phyloP scores from a whole-genome alignment of 1,284 basidiomycete genomes.

The Termitomyces sp. region DNA sequence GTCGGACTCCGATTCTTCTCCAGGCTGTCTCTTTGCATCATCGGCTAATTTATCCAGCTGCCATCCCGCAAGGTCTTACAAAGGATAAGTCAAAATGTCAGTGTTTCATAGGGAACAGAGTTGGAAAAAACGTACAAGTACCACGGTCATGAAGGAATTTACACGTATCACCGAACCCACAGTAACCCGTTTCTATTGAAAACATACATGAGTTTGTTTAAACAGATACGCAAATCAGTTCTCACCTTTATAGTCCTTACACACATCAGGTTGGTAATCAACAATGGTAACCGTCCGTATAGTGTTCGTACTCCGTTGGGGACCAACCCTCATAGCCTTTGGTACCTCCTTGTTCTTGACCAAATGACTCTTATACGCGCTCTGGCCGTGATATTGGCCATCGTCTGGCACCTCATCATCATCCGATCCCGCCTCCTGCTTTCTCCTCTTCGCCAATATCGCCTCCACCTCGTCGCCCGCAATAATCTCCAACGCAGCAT shows the following conservation, averaged over 20 bases:
- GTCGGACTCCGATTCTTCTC: conserved; percentile 52
- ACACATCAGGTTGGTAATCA: conserved; percentile 99
- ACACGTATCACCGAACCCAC: conserved; percentile 98
- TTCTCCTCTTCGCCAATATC: conserved; percentile 59
- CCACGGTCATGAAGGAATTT: conserved; percentile 91
- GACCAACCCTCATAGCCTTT: conserved; percentile 86
- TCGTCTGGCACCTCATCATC: conserved; percentile 71
- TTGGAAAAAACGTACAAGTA: conserved; percentile 56
- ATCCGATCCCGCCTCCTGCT: conserved; percentile 49
- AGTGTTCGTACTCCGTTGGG: conserved; percentile 77
- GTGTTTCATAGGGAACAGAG: conserved; percentile 17
- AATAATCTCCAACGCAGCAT: conserved; percentile 66
- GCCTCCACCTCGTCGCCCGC: conserved; percentile 77
- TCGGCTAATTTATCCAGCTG: conserved; percentile 89
- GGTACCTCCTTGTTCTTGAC: conserved; percentile 79
- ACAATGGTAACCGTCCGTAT: conserved; percentile 93
- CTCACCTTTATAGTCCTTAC: conserved; percentile 97
- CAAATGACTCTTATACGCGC: conserved; percentile 78
- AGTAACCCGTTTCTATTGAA: conserved; percentile 89
- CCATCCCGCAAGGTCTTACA: conserved; percentile 93
- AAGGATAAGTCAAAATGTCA: conserved; percentile 28
- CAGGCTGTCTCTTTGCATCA: conserved; percentile 56
- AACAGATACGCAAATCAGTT: conserved; percentile 15
- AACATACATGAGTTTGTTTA: conserved; percentile 22
- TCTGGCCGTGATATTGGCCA: conserved; percentile 84